Conservation (phyloP, 495 filamentous ascomycete genomes). For the Penicillium argentinense region DNA sequence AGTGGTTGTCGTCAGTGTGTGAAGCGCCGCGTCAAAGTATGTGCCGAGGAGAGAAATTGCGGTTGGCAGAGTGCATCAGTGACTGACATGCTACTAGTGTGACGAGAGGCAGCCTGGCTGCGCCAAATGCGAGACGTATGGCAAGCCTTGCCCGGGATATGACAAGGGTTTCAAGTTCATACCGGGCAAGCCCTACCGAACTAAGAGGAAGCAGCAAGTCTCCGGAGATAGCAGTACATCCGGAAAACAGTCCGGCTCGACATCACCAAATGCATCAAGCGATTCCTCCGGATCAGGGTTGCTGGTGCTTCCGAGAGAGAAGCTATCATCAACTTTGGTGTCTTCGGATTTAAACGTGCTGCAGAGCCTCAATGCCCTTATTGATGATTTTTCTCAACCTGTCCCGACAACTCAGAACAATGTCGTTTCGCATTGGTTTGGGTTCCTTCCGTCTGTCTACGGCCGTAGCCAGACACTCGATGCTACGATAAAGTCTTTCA, state of each 20-base stretch:
- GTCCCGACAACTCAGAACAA: conserved; percentile 13
- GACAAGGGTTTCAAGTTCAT: conserved; percentile 36
- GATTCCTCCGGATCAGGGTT: conserved; percentile 3
- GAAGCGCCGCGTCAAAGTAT: conserved; percentile 35
- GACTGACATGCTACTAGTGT: conserved; percentile 22
- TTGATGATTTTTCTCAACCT: conserved; percentile 27
- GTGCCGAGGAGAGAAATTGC: not conserved
- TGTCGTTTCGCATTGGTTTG: conserved; percentile 28
- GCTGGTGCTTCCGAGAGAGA: conserved; percentile 1
- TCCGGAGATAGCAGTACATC: not conserved
- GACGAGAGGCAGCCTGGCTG: conserved; percentile 34
- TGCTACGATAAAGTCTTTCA: conserved; percentile 30
- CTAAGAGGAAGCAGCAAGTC: conserved; percentile 10
- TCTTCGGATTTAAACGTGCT: conserved; percentile 23
- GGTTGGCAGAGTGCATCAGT: not conserved
- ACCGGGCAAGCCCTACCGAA: conserved; percentile 32
- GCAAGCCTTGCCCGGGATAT: conserved; percentile 37
- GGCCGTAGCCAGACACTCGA: conserved; percentile 30
- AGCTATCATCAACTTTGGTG: conserved; percentile 1
- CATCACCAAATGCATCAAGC: not conserved
- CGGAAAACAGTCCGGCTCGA: not conserved
- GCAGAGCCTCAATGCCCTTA: conserved; percentile 24
- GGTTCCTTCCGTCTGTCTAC: conserved; percentile 31
- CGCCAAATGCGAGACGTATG: conserved; percentile 34
- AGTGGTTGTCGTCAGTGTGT: conserved; percentile 54